A percentile compares a stretch with the other conserved stretches of the same genome.
Evolutionary conservation across 768 basidiomycete species (phyloP).

Genomic region (Galerina marginata): DNA sequence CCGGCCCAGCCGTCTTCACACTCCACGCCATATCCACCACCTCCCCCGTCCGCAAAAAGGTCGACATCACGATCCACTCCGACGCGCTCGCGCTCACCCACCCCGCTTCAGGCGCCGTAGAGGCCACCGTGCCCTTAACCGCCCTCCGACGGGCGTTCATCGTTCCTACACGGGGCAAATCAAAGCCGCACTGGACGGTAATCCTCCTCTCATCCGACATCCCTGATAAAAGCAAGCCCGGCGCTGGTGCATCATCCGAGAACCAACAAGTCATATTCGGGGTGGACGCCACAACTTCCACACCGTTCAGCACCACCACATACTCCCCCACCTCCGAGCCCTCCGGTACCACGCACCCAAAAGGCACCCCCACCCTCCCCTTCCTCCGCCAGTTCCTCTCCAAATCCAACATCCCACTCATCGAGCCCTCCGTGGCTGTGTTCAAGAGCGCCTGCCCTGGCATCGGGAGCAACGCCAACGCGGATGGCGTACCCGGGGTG

Average conservation of each 20-base stretch:
- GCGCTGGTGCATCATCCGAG: slow-evolving; percentile 35
- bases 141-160: slow-evolving; percentile 67
- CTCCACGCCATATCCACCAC: slow-evolving; percentile 71
- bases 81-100: slow-evolving; percentile 58
- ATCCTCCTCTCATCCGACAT: slow-evolving; percentile 64
- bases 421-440: slow-evolving; percentile 53
- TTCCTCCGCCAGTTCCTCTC: slow-evolving; percentile 57
- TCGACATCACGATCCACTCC: slow-evolving; percentile 64
- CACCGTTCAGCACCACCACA: slow-evolving; percentile 49
- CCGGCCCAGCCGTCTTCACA: slow-evolving; percentile 57
- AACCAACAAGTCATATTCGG: slow-evolving; percentile 73
- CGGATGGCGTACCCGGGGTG: slow-evolving; percentile 60
- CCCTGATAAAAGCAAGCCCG: slow-evolving; percentile 45
- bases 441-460: slow-evolving; percentile 62
- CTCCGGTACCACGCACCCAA: slow-evolving; percentile 38
- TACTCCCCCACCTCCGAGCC: slow-evolving; percentile 37
- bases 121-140: slow-evolving; percentile 56
- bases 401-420: slow-evolving; percentile 48
- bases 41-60: slow-evolving; percentile 78
- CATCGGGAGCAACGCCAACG: slow-evolving; percentile 39
- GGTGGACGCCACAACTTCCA: slow-evolving; percentile 59
- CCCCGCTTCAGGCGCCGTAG: slow-evolving; percentile 51
- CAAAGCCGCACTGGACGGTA: slow-evolving; percentile 75
- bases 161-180: slow-evolving; percentile 75
- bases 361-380: slow-evolving; percentile 59